Evolutionary conservation across 106 monocot species (phyloP).

Genomic region (Phalaenopsis equestris): DNA sequence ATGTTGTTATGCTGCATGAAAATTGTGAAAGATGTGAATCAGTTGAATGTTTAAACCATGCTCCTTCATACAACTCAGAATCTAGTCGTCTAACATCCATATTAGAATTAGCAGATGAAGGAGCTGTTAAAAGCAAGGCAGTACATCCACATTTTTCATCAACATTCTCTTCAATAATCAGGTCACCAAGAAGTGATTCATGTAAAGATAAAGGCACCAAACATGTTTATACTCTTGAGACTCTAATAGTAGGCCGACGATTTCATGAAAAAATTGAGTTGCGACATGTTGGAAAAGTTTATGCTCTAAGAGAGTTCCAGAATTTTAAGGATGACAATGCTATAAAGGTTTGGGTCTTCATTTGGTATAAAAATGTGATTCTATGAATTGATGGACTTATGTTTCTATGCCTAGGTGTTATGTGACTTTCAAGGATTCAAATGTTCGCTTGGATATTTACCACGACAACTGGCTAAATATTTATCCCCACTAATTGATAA

Average conservation of each 20-base stretch:
- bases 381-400: not conserved
- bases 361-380: not conserved
- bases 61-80: slow-evolving; percentile 9
- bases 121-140: slow-evolving; percentile 1
- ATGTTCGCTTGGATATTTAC: slow-evolving; percentile 69
- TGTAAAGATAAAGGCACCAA: slow-evolving; percentile 13
- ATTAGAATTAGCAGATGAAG: not conserved
- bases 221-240: slow-evolving; percentile 32
- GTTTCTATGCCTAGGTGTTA: slow-evolving; percentile 40
- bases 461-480: slow-evolving; percentile 58
- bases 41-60: not conserved
- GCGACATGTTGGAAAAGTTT: slow-evolving; percentile 36
- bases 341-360: slow-evolving; percentile 50
- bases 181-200: slow-evolving; percentile 6
- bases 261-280: slow-evolving; percentile 49
- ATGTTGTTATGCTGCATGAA: not conserved
- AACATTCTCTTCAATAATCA: not conserved
- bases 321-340: slow-evolving; percentile 77
- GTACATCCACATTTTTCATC: not conserved
- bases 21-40: slow-evolving; percentile 9
- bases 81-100: not conserved
- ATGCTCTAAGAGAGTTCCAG: slow-evolving; percentile 48
- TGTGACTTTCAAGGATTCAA: slow-evolving; percentile 31
- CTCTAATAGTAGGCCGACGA: slow-evolving; percentile 71
- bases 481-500: slow-evolving; percentile 75